phyloP scores from a whole-genome alignment of 2,329 filamentous ascomycete genomes.

The Aschersonia sp. region DNA sequence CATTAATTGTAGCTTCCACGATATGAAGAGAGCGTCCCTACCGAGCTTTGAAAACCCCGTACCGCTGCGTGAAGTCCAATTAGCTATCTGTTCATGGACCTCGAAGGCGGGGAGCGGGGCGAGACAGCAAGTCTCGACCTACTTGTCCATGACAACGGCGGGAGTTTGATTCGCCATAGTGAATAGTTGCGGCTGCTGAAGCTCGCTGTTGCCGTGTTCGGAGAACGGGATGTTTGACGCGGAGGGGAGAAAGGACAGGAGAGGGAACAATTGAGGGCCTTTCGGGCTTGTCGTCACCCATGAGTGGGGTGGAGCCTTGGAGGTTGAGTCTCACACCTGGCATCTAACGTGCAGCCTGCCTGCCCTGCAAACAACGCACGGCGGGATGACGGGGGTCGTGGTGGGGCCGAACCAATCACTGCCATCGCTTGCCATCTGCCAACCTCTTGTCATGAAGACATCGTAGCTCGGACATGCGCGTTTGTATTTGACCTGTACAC shows the following conservation, averaged over 20 bases:
- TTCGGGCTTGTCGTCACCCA: conserved; percentile 6
- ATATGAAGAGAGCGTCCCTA: conserved; percentile 26
- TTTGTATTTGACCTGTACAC: no score
- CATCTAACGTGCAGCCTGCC: no score
- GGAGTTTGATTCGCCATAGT: conserved; percentile 94
- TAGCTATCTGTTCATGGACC: conserved; percentile 13
- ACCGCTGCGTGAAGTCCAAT: conserved; percentile 50
- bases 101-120: conserved; percentile 13
- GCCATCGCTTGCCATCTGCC: background rate
- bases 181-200: conserved; percentile 10
- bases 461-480: no score
- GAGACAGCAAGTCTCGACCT: conserved; percentile 41
- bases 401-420: background rate
- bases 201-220: conserved; percentile 5
- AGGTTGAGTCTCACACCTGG: background rate
- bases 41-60: conserved; percentile 99
- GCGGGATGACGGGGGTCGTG: no score
- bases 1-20: conserved; percentile 10
- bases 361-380: background rate
- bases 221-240: background rate
- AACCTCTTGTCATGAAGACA: background rate
- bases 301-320: conserved; percentile 4
- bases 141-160: conserved; percentile 99
- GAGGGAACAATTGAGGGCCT: background rate
- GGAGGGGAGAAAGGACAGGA: background rate